These are phyloP conservation scores for Smittium mucronatum DNA, from an alignment of 371 early-diverging fungal species.

Conservation along the genomic window DNA sequence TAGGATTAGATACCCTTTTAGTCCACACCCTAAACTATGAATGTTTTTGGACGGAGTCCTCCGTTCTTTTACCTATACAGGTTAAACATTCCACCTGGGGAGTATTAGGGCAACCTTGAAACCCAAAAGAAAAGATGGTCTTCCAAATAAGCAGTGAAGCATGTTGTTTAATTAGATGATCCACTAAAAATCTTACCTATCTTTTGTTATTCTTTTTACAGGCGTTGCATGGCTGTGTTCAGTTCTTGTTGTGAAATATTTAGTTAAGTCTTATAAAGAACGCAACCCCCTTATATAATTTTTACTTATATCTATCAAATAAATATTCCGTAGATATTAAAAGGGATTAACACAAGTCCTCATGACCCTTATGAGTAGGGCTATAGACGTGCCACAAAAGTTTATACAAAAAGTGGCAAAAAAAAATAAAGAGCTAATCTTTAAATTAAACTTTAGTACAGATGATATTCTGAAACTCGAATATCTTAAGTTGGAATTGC, in stretches of 20 bases:
- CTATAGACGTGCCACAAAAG: conserved; percentile 43
- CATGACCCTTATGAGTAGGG: conserved; percentile 42
- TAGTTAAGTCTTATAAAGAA: conserved; percentile 38
- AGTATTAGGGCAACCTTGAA: conserved; percentile 41
- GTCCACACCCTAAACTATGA: conserved; percentile 42
- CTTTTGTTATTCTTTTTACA: conserved; percentile 24
- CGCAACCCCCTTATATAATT: conserved; percentile 34
- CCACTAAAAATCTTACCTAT: conserved; percentile 38
- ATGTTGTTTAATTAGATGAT: conserved; percentile 37
- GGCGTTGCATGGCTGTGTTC: conserved; percentile 42
- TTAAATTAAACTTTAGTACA: conserved; percentile 34
- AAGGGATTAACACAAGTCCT: conserved; percentile 32
- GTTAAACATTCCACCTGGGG: conserved; percentile 39
- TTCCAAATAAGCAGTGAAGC: conserved; percentile 39
- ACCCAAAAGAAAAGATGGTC: conserved; percentile 43
- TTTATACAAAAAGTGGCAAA: conserved; percentile 35
- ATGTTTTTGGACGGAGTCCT: conserved; percentile 19
- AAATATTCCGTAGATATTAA: conserved; percentile 14
- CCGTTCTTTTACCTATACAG: conserved; percentile 18
- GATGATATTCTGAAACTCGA: conserved; percentile 38
- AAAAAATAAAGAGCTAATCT: conserved; percentile 30
- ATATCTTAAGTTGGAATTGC: conserved; percentile 41
- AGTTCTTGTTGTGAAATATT: conserved; percentile 38
- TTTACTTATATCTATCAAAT: conserved; percentile 21
- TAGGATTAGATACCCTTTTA: conserved; percentile 44